Base-by-base conservation (phyloP, 108 stramenopile genomes). In the Cyclostephanos invisitatus region DNA sequence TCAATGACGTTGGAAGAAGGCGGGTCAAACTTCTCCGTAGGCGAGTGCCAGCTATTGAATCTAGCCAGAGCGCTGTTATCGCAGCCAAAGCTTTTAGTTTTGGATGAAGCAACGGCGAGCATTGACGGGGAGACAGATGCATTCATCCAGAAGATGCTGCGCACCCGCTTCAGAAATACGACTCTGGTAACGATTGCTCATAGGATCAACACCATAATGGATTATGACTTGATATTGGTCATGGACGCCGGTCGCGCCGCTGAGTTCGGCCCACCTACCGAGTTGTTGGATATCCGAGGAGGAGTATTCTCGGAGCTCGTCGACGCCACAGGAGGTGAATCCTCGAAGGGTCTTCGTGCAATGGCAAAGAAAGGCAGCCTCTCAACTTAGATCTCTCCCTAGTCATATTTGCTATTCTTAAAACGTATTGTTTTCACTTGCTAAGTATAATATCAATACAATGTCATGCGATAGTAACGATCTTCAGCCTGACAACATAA, bases 161-260 rank as follows among this genome's bases (percentile, higher is more conserved):
- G 97, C 7, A 84, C 84, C 12, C 70, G 85, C 4, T 97, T 97
- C 60, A 65, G 74, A 10, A 83, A 82, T 18, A 93, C 91, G 29
- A 98, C 98, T 2, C 64, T 96, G 17, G 64, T 98, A 0, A 96
- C 96, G 10, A 89, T 98, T 46, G 98, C 98, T 11, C 97, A 98
- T 68, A 85, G 97, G 14, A 62, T 93, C 21, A 86, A 93, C 72
- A 98, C 98, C 9, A 96, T 98, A 54, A 92, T 98, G 86, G 98
- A 98, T 72, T 97, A 94, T 70, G 98, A 98, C 71, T 75, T 85
- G 2, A 82, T 94, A 38, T 67, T 98, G 24, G 96, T 97, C 2
- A 91, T 98, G 89, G 90, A 91, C 29, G 70, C 85, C 22, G 98
- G 98, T 7, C 62, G 67, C 17, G 94, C 92, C 3, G 90, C 81